These are phyloP conservation scores for Apiospora sp. DNA, from an alignment of 2,329 filamentous ascomycete genomes.

Conservation along the genomic window DNA sequence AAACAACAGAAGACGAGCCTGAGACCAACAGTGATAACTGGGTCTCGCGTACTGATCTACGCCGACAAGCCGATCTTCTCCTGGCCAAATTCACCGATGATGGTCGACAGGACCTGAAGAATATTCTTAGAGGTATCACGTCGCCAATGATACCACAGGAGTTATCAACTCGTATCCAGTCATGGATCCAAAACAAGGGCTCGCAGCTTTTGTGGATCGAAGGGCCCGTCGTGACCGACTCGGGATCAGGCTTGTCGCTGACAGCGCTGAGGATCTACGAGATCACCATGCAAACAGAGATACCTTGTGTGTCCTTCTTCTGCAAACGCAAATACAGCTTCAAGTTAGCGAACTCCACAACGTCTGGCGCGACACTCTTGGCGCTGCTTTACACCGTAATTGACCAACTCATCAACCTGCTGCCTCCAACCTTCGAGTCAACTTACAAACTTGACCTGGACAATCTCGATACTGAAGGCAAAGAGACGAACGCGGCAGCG, in stretches of 20 bases:
- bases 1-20: not conserved
- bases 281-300: not conserved
- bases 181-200: not conserved
- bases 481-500: too few relatives aligned
- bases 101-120: not conserved
- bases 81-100: not conserved
- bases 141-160: not conserved
- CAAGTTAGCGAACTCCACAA: not conserved
- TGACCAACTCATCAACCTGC: not conserved
- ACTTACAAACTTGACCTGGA: not conserved
- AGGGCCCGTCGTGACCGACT: not conserved
- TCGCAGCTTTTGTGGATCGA: not conserved
- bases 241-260: not conserved
- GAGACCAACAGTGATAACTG: not conserved
- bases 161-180: not conserved
- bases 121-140: not conserved
- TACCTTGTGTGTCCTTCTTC: constrained; percentile 23
- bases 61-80: not conserved
- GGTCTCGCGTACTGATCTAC: not conserved
- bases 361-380: not conserved
- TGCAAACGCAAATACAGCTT: constrained; percentile 23
- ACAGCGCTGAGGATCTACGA: not conserved
- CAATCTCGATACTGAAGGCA: accelerated
- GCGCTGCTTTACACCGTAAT: not conserved
- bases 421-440: not conserved